Base-by-base conservation (phyloP, 306 rosid genomes). In the Boehmeria nivea region DNA sequence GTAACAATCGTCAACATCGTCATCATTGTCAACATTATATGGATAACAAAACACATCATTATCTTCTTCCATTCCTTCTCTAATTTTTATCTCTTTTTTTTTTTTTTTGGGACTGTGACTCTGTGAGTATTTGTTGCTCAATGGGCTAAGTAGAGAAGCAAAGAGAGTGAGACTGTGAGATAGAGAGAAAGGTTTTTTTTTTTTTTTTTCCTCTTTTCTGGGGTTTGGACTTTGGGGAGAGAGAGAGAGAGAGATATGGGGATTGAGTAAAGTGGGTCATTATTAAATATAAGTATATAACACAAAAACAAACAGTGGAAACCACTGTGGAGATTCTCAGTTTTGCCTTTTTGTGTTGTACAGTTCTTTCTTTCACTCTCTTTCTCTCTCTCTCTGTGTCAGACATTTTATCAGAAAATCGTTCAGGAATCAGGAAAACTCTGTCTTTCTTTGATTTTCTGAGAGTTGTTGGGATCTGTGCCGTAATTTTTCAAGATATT, bases 381-480 rank as follows among this genome's bases (percentile, higher is more conserved):
- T n/a, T n/a, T n/a, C n/a, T n/a, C n/a, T n/a, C n/a, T n/a, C 61
- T 57, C 59, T 61, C 66, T 59, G 58, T 75, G 93, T 83, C 95
- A 71, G 83, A 58, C 33, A 72, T 59, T 54, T 64, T 25, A 64
- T 76, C 94, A 81, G 89, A 78, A 82, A 80, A 85, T 89, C 82
- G 65, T 72, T 71, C 82, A 76, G 85, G 69, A 85, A 75, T 78
- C 90, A 90, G 91, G 63, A 75, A 69, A 83, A 70, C 75, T 72
- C 82, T 70, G 85, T 64, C 73, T 72, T 69, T 50, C 24, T 62
- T 76, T 87, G 74, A 80, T 81, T 74, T 80, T 84, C 83, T 79
- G 76, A 70, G 63, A 72, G 72, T 60, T 78, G 78, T 76, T 74
- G 87, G 94, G 97, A 90, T 90, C 91, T 57, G 97, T 80, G 91